Conservation (phyloP, 805 yeast species). For the Sungouiella thailandica region DNA sequence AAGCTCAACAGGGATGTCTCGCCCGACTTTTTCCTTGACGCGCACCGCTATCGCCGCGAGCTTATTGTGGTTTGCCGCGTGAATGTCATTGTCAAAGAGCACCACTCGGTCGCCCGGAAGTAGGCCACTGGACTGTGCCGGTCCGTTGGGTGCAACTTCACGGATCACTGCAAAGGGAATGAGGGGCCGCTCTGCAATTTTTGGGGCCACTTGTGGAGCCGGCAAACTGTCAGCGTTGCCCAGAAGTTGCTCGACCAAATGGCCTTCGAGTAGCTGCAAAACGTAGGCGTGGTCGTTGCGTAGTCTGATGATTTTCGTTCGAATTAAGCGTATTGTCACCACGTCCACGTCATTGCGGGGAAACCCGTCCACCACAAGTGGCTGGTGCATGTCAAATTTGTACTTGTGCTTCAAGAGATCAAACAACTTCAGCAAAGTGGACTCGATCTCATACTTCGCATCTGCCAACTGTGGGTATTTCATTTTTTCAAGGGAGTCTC, state of each 20-base stretch:
- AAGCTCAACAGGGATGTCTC: constrained; percentile 22
- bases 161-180: constrained; percentile 53
- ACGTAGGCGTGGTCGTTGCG: constrained; percentile 63
- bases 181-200: background rate
- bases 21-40: constrained; percentile 36
- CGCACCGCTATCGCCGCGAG: constrained; percentile 40
- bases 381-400: constrained; percentile 57
- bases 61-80: constrained; percentile 52
- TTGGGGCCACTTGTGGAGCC: constrained; percentile 7
- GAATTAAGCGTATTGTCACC: constrained; percentile 51
- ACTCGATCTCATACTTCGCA: constrained; percentile 25
- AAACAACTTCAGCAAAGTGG: constrained; percentile 35
- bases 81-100: constrained; percentile 45
- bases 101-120: constrained; percentile 49
- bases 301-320: constrained; percentile 62
- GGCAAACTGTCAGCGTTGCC: background rate
- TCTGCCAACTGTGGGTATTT: constrained; percentile 10
- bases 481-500: constrained; percentile 3
- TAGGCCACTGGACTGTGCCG: constrained; percentile 54
- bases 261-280: constrained; percentile 41
- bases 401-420: constrained; percentile 39
- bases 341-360: constrained; percentile 85
- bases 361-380: constrained; percentile 74
- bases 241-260: constrained; percentile 42
- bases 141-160: constrained; percentile 48